Evolutionary conservation across 2,329 filamentous ascomycete genomes (phyloP).

Genomic region (Fusarium mundagurra): DNA sequence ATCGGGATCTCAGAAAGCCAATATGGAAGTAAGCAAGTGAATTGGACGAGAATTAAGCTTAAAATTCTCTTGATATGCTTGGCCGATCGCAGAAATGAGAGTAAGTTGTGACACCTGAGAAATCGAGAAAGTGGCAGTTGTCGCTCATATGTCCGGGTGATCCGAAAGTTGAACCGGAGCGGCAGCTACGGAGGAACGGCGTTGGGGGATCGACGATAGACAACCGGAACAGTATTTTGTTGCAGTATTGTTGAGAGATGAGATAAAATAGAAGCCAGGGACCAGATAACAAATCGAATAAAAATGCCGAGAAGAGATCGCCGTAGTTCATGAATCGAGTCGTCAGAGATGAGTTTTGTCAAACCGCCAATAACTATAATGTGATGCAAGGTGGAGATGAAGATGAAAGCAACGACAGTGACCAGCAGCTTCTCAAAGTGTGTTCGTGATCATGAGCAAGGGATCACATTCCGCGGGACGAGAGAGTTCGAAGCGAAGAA

Average conservation of each 20-base stretch:
- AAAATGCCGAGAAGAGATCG: background rate
- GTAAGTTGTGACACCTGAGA: conserved; percentile 6
- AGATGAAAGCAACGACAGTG: conserved; percentile 4
- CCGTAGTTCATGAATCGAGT: background rate
- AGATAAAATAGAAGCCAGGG: background rate
- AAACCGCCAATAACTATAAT: conserved; percentile 8
- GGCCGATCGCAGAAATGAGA: conserved; percentile 1
- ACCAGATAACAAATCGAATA: background rate
- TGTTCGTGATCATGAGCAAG: background rate
- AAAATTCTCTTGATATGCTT: conserved; percentile 8
- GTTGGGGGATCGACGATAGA: conserved; percentile 30
- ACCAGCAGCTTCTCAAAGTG: conserved; percentile 15
- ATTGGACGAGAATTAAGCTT: conserved; percentile 17
- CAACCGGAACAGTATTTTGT: conserved; percentile 4
- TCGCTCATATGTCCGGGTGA: conserved; percentile 21
- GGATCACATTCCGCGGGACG: conserved; percentile 15
- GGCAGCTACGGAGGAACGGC: conserved; percentile 17
- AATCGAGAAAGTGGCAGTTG: conserved; percentile 8
- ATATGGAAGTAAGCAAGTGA: background rate
- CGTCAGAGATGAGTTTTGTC: conserved; percentile 6
- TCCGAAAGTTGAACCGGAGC: conserved; percentile 37
- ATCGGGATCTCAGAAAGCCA: background rate
- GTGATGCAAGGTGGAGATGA: conserved; percentile 4
- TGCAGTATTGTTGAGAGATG: background rate
- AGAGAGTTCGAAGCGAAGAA: background rate